phyloP scores from a whole-genome alignment of 2,329 filamentous ascomycete species.

The Exophiala mesophila region DNA sequence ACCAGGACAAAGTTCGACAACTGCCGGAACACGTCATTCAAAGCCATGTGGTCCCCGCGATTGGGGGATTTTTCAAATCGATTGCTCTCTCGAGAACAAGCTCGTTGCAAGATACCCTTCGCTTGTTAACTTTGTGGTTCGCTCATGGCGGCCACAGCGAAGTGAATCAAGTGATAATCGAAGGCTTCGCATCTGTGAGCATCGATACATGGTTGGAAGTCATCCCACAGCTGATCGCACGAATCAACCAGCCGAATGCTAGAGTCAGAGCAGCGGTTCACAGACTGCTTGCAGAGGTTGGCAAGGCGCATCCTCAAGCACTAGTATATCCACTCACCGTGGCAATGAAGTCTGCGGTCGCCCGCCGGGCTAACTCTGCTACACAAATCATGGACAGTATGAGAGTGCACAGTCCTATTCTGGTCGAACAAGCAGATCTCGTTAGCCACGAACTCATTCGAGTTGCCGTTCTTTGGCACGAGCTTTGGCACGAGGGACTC shows the following conservation, averaged over 20 bases:
- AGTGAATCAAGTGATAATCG: constrained; percentile 80
- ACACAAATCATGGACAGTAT: constrained; percentile 96
- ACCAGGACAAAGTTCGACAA: constrained; percentile 45
- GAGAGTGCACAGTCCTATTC: constrained; percentile 84
- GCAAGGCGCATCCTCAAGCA: constrained; percentile 89
- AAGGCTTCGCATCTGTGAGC: constrained; percentile 86
- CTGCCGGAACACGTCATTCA: constrained; percentile 53
- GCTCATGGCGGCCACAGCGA: constrained; percentile 82
- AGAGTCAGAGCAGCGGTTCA: constrained; percentile 87
- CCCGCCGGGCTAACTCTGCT: constrained; percentile 78
- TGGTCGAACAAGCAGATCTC: constrained; percentile 91
- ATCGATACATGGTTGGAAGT: constrained; percentile 99
- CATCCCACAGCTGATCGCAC: constrained; percentile 92
- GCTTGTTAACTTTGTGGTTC: constrained; percentile 93
- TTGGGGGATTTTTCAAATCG: constrained; percentile 95
- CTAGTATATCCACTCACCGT: constrained; percentile 96
- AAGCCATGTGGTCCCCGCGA: constrained; percentile 84
- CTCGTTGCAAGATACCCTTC: constrained; percentile 89
- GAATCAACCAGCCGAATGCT: constrained; percentile 92
- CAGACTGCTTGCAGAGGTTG: constrained; percentile 85
- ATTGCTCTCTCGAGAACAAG: constrained; percentile 88
- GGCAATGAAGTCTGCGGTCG: constrained; percentile 92
- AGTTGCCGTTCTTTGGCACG: constrained; percentile 96
- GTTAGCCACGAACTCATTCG: constrained; percentile 96
- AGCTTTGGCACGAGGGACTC: constrained; percentile 96